Evolutionary conservation across 2,329 filamentous ascomycete genomes (phyloP).

Genomic region (Herpotrichia juniperi): DNA sequence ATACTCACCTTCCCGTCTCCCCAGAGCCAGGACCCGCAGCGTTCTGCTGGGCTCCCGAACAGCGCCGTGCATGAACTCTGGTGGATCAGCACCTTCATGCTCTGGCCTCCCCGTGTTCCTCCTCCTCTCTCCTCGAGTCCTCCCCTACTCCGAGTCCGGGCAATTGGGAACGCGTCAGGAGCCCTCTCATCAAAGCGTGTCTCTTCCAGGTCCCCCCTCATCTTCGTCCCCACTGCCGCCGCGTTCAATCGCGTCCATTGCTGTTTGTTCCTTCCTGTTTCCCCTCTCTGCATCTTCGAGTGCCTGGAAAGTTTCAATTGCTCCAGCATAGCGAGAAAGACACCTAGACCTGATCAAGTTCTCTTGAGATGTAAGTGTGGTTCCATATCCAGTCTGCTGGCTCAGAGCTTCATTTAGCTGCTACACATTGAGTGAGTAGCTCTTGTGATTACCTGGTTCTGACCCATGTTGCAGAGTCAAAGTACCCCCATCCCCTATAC

Average conservation of each 20-base stretch:
- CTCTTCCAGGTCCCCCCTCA: constrained; percentile 11
- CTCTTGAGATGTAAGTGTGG: constrained; percentile 18
- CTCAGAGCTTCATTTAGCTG: constrained; percentile 4
- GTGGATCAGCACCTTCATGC: constrained; percentile 40
- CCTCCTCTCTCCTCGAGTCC: constrained; percentile 26
- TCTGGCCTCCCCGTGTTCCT: constrained; percentile 16
- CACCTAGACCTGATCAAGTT: constrained; percentile 9
- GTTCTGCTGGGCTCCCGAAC: constrained; percentile 31
- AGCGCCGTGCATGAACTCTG: constrained; percentile 33
- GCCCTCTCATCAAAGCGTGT: constrained; percentile 18
- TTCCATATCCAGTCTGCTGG: constrained; percentile 5
- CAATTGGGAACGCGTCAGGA: constrained; percentile 32
- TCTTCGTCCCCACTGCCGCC: background rate
- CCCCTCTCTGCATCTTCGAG: background rate
- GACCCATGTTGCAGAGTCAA: constrained; percentile 4
- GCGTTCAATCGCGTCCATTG: background rate
- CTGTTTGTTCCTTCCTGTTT: constrained; percentile 5
- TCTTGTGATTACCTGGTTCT: constrained; percentile 13
- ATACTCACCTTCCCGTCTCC: constrained; percentile 22
- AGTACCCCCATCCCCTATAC: constrained; percentile 3
- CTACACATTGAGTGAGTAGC: constrained; percentile 2
- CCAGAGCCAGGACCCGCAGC: constrained; percentile 32
- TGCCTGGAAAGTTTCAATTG: constrained; percentile 15
- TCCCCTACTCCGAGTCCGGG: constrained; percentile 31
- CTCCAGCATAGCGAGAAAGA: constrained; percentile 4